Evolutionary conservation across 176 grass and related monocot species (phyloP), one percentile per base, ranked within the genome.

Genomic region (Elaeis guineensis): DNA sequence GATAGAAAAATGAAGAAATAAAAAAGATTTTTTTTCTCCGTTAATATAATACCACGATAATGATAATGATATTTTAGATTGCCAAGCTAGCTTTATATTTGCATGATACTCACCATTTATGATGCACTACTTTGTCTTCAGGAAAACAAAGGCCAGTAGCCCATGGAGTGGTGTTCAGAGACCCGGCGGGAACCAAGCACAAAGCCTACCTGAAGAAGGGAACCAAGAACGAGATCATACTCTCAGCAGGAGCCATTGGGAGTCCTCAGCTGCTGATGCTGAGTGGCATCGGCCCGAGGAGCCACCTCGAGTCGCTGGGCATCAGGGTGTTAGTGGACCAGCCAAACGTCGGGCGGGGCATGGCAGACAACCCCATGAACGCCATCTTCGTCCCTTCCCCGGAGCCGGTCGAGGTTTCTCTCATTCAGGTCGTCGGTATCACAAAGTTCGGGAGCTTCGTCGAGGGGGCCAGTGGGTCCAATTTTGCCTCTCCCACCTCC

Each of bases 191-290:
- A 16, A 21, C 7, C 5, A 24, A 3, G 11, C 63, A 65, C 63
- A 18, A 2, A 17, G 63, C 63, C 49, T 65, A 65, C 22, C 49
- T 65, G 5, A 65, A 52, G 19, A 26, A 17, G 12, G 63, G 63
- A 17, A 2, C 19, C 6, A 25, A 25, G 21, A 65, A 25, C 16
- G 63, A 65, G 49, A 65, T 65, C 49, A 52, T 65, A n/a, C 16
- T 65, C 21, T 65, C 19, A 16, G 63, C 63, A 7, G 63, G 63
- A 2, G 63, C 63, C 15, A 0, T 65, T 21, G 63, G 63, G 22
- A 65, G 63, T 49, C 63, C 63, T 17, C 63, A 65, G 49, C 16
- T 65, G 16, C 63, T 65, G 9, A 65, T 65, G 63, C 44, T 65
- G 16, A 65, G 49, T 16, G 63, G 63, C 22, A 49, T 65, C 48